Base-by-base conservation (phyloP, 2,329 filamentous ascomycete genomes). In the Fusarium miscanthi region DNA sequence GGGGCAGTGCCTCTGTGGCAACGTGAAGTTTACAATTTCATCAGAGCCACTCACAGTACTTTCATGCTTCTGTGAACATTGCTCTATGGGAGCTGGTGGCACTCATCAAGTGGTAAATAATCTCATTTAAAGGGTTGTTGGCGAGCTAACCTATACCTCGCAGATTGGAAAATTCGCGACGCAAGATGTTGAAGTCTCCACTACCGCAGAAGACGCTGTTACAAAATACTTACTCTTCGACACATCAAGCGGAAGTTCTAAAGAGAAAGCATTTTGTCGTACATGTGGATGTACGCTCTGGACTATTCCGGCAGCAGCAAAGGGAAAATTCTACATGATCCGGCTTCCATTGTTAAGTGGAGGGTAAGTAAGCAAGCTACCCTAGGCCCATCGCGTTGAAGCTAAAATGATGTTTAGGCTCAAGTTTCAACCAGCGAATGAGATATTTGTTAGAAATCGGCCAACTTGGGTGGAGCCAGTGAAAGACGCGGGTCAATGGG, bases 361-460 rank as follows among this genome's bases (percentile, higher is more conserved):
- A 53, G 73, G 78, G 78, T 80, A 60, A 54, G 77, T 71, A n/a
- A 23, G 13, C 11, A 17, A 12, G 6, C 19, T 31, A 19, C 17
- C n/a, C 40, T 35, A 21, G 5, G 21, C 12, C 17, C 2, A 5
- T 16, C 3, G 12, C 9, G 31, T n/a, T 17, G 6, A 35, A n/a
- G 19, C 66, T 69, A 40, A 73, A 17, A 23, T 9, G 7, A 2
- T 6, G 11, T 46, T 56, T 42, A 74, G 74, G 13, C 56, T 72
- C 33, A 52, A 70, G 23, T 27, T 78, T 7, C 49, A 67, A 19
- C 77, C 78, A 8, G 49, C 53, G n/a, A 74, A 61, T 61, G 79
- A 80, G 30, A 75, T 80, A n/a, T 80, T 78, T 35, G 63, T 76
- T 46, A 78, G 68, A 25, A 74, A 76, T 53, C 60, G 77, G 21